Base-by-base conservation (phyloP, 2,329 filamentous ascomycete species). In the Ophioceras dolichostomum region DNA sequence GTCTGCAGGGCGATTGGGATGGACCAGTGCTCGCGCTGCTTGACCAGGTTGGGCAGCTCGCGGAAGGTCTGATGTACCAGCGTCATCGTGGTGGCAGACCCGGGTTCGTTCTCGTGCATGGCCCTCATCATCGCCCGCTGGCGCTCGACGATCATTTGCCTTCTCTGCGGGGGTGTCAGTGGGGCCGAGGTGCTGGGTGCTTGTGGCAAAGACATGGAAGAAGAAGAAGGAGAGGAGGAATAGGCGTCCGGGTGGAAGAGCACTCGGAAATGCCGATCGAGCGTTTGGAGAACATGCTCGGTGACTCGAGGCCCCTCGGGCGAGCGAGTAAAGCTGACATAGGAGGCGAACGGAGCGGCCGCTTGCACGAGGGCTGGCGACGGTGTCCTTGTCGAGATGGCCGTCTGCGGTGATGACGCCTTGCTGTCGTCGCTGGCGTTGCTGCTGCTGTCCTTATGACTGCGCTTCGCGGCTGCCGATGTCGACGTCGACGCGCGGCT, bases 11-110 rank as follows among this genome's bases (percentile, higher is more conserved):
- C 35, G 35, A 22, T 27, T 3, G 28, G 27, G 18, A 37, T 22
- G 19, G 19, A 10, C 35, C 35, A 37, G 28, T 30, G 29, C 35
- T 32, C 19, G 18, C 35, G 27, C 35, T 37, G 28, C 28, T 18
- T 37, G 19, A 27, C 18, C 27, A 37, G n/a, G 4, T 17, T 10
- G 4, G 35, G 28, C 4, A 37, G 24, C 18, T 32, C 12, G 4
- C 32, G 8, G 17, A 37, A 31, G n/a, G 29, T 22, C 27, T 24
- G 29, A n/a, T 30, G 10, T n/a, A 30, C 22, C 13, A 32, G 12
- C 13, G 13, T 16, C 35, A 37, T 37, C 3, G 16, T 20, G 2
- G 10, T 16, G 19, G 14, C 21, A 18, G 18, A 22, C n/a, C 28
- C 27, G 4, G 35, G 28, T 5, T 31, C 35, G n/a, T 10, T 10